These are phyloP conservation scores for Eimeria necatrix DNA, from an alignment of 169 alveolate genomes.

Conservation along the genomic window DNA sequence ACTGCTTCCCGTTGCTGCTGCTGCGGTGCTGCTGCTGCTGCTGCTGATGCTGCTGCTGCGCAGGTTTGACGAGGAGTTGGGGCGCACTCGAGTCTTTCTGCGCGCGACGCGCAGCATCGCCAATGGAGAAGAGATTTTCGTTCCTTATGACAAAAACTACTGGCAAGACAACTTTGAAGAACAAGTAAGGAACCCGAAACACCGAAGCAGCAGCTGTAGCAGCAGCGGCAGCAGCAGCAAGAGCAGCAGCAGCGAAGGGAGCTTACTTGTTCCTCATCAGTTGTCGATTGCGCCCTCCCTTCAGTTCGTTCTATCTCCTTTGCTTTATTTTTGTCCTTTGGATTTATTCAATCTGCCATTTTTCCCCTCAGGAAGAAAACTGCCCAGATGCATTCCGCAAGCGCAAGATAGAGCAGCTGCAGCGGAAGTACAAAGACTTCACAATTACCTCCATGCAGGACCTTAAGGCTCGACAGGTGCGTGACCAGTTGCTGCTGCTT, in stretches of 20 bases:
- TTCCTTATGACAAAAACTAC: conserved; percentile 84
- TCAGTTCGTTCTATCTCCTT: not conserved
- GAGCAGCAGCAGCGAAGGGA: not conserved
- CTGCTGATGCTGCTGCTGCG: conserved; percentile 35
- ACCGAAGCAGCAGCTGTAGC: not conserved
- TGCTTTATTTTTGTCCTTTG: too few relatives aligned
- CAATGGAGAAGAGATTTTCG: conserved; percentile 84
- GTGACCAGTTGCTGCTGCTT: conserved; percentile 2
- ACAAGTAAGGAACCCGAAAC: conserved; percentile 33
- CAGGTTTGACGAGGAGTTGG: conserved; percentile 83
- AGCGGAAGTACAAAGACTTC: conserved; percentile 36
- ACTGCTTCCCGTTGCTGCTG: not conserved
- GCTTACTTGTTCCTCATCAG: not conserved
- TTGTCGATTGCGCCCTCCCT: not conserved
- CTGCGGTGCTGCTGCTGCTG: not conserved
- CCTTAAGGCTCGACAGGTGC: conserved; percentile 22
- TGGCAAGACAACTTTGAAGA: conserved; percentile 85
- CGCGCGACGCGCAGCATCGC: conserved; percentile 84
- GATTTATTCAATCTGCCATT: too few relatives aligned
- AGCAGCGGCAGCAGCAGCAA: conserved; percentile 1
- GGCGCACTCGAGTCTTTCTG: conserved; percentile 85
- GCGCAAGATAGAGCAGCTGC: conserved; percentile 70
- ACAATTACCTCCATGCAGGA: conserved; percentile 34
- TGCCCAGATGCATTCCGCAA: conserved; percentile 63
- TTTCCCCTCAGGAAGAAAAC: conserved; percentile 35